A percentile compares a stretch with the other conserved stretches of the same genome.
Evolutionary conservation across 225 moss, liverwort and hornwort species (phyloP).

Genomic region (Marchantia polymorpha): DNA sequence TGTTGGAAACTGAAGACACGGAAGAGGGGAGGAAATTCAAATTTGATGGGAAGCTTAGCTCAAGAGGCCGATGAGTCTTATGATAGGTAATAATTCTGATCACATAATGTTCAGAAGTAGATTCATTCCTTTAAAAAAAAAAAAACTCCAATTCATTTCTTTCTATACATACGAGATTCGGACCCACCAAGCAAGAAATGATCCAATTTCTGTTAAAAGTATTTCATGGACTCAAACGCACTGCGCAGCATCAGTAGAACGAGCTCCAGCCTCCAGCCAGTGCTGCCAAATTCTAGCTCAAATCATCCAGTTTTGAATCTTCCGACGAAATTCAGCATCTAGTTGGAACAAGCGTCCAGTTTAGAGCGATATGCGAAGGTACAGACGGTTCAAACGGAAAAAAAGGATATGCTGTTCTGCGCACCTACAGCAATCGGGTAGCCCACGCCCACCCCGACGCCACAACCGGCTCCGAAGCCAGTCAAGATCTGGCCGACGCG

Average conservation of each 20-base stretch:
- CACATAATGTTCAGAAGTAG: too few species aligned
- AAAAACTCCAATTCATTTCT: too few species aligned
- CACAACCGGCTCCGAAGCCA: conserved; percentile 47
- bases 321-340: neutral
- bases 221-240: neutral
- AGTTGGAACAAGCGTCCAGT: neutral
- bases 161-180: too few species aligned
- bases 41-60: too few species aligned
- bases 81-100: too few species aligned
- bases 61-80: too few species aligned
- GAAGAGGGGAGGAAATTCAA: too few species aligned
- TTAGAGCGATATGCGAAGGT: neutral
- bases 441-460: conserved; percentile 44
- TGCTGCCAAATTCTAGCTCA: neutral
- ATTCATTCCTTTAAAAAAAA: too few species aligned
- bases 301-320: neutral
- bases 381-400: neutral
- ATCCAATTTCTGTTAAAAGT: too few species aligned
- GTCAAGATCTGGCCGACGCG: conserved; percentile 47
- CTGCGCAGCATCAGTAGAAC: neutral
- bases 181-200: too few species aligned
- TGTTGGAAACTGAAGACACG: too few species aligned
- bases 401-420: neutral
- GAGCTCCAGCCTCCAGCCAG: neutral
- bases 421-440: conserved; percentile 49